Evolutionary conservation across 1,284 basidiomycete genomes (phyloP).

Genomic region (Cystobasidium pallidum): DNA sequence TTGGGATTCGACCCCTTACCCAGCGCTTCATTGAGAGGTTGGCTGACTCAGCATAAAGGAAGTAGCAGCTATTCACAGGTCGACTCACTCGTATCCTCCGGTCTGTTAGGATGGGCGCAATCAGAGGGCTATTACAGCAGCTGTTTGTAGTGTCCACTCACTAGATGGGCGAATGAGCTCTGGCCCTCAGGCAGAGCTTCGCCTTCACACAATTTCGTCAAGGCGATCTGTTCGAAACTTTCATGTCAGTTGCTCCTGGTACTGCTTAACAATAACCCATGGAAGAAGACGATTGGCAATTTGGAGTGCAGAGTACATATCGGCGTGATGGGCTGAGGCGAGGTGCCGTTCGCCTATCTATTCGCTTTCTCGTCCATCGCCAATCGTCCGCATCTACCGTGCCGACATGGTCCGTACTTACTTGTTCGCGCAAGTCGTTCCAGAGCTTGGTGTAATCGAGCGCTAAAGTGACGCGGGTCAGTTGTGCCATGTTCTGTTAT

Average conservation of each 20-base stretch:
- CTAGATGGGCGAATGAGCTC: slow-evolving; percentile 41
- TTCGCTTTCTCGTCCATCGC: no score
- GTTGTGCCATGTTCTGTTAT: neutral
- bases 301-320: neutral
- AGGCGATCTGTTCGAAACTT: slow-evolving; percentile 53
- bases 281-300: no score
- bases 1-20: neutral
- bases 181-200: slow-evolving; percentile 29
- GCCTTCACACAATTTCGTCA: slow-evolving; percentile 21
- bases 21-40: slow-evolving; percentile 4
- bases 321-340: no score
- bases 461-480: slow-evolving; percentile 41
- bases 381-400: no score
- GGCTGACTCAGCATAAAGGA: neutral
- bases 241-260: neutral
- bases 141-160: neutral
- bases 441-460: slow-evolving; percentile 73
- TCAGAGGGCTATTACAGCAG: neutral
- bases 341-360: no score
- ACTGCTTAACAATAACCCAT: no score
- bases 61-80: neutral
- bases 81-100: slow-evolving; percentile 24
- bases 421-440: slow-evolving; percentile 67
- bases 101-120: neutral
- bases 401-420: neutral